Evolutionary conservation across 805 yeast species (phyloP).

Genomic region (Wickerhamomyces strasburgensis): DNA sequence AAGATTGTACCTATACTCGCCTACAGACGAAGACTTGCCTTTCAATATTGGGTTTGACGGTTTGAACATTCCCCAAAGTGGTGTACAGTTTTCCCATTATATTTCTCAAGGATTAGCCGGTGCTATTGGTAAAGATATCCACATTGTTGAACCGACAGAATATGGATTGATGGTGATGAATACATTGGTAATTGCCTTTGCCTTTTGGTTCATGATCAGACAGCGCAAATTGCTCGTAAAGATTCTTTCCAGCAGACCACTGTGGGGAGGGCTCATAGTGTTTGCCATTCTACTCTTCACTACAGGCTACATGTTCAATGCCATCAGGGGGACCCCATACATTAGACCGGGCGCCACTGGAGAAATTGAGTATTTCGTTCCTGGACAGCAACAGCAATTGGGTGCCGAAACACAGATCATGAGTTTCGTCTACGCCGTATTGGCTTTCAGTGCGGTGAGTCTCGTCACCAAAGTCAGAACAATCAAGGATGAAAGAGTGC

Average conservation of each 20-base stretch:
- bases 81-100: constrained; percentile 28
- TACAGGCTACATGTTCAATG: constrained; percentile 91
- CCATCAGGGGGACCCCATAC: constrained; percentile 63
- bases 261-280: constrained; percentile 74
- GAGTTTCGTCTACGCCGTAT: constrained; percentile 63
- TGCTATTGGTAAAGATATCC: constrained; percentile 18
- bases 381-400: constrained; percentile 70
- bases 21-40: constrained; percentile 43
- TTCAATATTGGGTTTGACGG: constrained; percentile 24
- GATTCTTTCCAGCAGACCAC: constrained; percentile 43
- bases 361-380: constrained; percentile 37
- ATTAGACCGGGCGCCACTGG: constrained; percentile 39
- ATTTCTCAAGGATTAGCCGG: constrained; percentile 27
- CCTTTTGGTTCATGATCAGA: constrained; percentile 28
- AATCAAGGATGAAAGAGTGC: constrained; percentile 39
- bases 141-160: constrained; percentile 32
- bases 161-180: constrained; percentile 33
- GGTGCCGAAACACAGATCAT: constrained; percentile 89
- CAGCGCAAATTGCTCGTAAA: constrained; percentile 31
- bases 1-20: constrained; percentile 56
- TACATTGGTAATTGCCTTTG: constrained; percentile 25
- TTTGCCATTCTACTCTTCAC: constrained; percentile 64
- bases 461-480: constrained; percentile 55
- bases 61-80: constrained; percentile 28
- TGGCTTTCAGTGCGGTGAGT: constrained; percentile 55